These are phyloP conservation scores for Ganoderma leucocontextum DNA, from an alignment of 1,284 basidiomycete genomes.

Conservation along the genomic window DNA sequence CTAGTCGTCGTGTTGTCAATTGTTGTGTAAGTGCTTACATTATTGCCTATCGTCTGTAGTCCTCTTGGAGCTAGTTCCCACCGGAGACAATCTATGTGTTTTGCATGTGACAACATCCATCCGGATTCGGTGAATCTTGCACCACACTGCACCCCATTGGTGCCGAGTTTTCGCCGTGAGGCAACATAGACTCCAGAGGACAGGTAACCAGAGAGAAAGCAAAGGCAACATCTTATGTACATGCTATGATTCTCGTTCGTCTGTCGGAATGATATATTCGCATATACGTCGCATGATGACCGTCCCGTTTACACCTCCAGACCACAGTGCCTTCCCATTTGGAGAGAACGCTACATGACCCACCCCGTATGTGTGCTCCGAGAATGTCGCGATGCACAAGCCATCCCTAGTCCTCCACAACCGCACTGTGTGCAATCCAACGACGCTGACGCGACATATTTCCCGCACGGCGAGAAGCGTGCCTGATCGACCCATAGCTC, in stretches of 20 bases:
- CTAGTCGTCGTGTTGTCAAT: conserved; percentile 6
- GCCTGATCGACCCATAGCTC: conserved; percentile 28
- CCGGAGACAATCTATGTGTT: conserved; percentile 3
- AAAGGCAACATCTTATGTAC: background rate
- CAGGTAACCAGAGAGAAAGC: background rate
- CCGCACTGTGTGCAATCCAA: conserved; percentile 35
- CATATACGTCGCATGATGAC: conserved; percentile 20
- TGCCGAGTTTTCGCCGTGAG: no score
- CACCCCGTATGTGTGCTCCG: conserved; percentile 26
- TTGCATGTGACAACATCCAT: no score
- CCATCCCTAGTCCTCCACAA: conserved; percentile 35
- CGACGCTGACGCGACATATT: conserved; percentile 32
- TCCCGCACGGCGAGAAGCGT: conserved; percentile 35
- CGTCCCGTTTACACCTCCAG: conserved; percentile 27
- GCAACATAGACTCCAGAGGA: background rate
- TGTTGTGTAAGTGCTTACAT: conserved; percentile 17
- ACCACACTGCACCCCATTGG: no score
- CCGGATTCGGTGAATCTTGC: no score
- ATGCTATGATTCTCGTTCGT: background rate
- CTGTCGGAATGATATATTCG: background rate
- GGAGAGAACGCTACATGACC: conserved; percentile 30
- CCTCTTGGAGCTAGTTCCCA: background rate
- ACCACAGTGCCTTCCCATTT: conserved; percentile 25
- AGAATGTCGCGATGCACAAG: conserved; percentile 12
- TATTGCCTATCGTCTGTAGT: conserved; percentile 13